Evolutionary conservation across 2,329 filamentous ascomycete species (phyloP), one percentile per base, ranked within the genome.

Genomic region (Chaetomiaceae sp.): DNA sequence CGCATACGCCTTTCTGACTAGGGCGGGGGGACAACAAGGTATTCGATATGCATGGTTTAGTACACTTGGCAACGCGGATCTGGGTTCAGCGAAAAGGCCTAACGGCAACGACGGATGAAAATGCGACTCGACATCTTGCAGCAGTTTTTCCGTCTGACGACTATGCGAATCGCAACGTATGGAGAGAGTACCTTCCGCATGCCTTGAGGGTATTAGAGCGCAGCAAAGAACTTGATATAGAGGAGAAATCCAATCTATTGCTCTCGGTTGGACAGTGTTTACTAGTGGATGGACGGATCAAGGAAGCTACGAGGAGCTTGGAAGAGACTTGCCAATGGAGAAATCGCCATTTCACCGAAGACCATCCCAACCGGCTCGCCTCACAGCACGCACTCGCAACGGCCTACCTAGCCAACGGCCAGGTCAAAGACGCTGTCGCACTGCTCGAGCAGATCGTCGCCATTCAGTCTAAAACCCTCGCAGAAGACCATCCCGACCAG

Each of bases 1-100:
- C 6, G 60, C 48, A 3, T 68, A 67, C 33, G 50, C 58, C 0
- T 68, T 68, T 39, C 40, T 68, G 4, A 57, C 39, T 12, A 39
- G 36, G 15, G n/a, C 61, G 58, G 12, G 49, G 45, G 3, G 46
- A 63, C 0, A 51, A 32, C 33, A 42, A 42, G 14, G 32, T 58
- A 0, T 65, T 59, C 38, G 63, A 68, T 29, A 67, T 68, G 60
- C 66, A 68, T 42, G 54, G 60, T 11, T 51, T 69, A 0, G 65
- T 69, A 0, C 65, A 68, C 30, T 19, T 63, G 20, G 62, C 64
- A 5, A 60, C 53, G 3, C 41, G 52, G 20, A 46, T 58, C 7
- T 68, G 62, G 66, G 36, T 60, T 14, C 43, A 56, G 34, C 45
- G 53, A 32, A 35, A 57, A 14, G 45, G 38, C 19, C 37, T 30